These are phyloP conservation scores for Sarocladium brachiariae DNA, from an alignment of 2,329 filamentous ascomycete genomes.

Conservation along the genomic window DNA sequence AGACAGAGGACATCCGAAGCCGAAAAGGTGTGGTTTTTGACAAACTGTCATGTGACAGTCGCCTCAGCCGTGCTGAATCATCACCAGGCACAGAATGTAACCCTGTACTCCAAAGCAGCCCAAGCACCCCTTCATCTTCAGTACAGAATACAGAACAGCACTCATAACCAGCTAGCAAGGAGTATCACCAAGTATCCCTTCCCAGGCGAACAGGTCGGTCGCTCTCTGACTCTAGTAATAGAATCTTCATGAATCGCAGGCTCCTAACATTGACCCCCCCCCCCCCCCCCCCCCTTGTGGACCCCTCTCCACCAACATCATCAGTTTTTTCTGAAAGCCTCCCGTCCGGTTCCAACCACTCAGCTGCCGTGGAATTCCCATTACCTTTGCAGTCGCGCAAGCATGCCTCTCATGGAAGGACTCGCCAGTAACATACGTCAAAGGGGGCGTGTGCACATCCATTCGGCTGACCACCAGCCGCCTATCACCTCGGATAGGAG, in stretches of 20 bases:
- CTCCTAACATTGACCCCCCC: background rate
- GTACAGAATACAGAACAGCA: too few relatives aligned
- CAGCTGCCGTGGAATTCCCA: slow-evolving; percentile 2
- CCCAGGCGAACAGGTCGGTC: too few relatives aligned
- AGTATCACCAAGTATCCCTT: too few relatives aligned
- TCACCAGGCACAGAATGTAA: background rate
- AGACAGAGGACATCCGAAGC: background rate
- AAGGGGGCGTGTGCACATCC: background rate
- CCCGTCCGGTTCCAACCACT: background rate
- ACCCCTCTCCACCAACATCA: background rate
- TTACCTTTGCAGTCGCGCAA: background rate
- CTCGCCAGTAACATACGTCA: background rate
- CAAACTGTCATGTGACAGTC: background rate
- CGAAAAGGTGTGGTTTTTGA: background rate
- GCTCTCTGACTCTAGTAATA: too few relatives aligned
- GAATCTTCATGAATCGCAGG: background rate
- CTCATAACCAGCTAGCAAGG: too few relatives aligned
- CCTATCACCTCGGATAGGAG: background rate
- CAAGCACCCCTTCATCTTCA: too few relatives aligned
- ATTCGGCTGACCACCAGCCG: too few relatives aligned
- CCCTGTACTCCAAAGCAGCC: background rate
- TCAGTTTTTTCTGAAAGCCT: background rate
- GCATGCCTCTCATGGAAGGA: slow-evolving; percentile 2
- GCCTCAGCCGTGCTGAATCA: slow-evolving; percentile 8
- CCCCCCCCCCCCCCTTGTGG: background rate